Percentiles rank a stretch among this genome's conserved stretches.
These are phyloP conservation scores for Cordyceps farinosa DNA, from an alignment of 2,329 filamentous ascomycete species.

Conservation along the genomic window DNA sequence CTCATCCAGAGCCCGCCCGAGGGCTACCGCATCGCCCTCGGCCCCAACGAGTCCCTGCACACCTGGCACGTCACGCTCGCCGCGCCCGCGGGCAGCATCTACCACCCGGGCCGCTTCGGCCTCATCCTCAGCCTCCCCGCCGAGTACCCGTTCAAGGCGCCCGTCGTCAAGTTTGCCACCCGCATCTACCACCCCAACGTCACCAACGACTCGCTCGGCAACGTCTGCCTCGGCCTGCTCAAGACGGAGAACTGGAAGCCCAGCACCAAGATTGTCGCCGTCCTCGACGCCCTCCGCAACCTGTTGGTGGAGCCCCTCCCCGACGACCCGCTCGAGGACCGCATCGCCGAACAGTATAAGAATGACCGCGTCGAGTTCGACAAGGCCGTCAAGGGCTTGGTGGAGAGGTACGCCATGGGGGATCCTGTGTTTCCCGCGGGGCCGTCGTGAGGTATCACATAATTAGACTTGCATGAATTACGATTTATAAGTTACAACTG, in stretches of 20 bases:
- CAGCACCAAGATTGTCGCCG: slow-evolving; percentile 68
- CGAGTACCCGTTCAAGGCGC: slow-evolving; percentile 89
- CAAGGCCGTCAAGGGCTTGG: slow-evolving; percentile 70
- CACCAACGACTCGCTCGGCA: slow-evolving; percentile 78
- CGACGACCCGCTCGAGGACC: slow-evolving; percentile 82
- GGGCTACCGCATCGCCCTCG: slow-evolving; percentile 46
- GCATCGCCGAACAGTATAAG: slow-evolving; percentile 82
- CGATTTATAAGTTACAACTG: too few relatives aligned
- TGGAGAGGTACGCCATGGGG: slow-evolving; percentile 64
- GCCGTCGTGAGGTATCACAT: not conserved
- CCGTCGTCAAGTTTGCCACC: slow-evolving; percentile 73
- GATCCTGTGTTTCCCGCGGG: slow-evolving; percentile 34
- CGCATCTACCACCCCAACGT: slow-evolving; percentile 97
- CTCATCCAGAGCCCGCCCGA: slow-evolving; percentile 45
- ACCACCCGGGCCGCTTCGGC: slow-evolving; percentile 68
- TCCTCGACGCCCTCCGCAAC: slow-evolving; percentile 72
- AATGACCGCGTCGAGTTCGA: slow-evolving; percentile 66
- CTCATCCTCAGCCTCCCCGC: slow-evolving; percentile 68
- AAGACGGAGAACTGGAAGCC: slow-evolving; percentile 92
- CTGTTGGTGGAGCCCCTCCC: slow-evolving; percentile 78
- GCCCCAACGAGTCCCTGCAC: slow-evolving; percentile 47
- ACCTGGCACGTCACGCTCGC: slow-evolving; percentile 48
- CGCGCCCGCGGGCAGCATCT: slow-evolving; percentile 44
- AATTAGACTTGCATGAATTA: too few relatives aligned
- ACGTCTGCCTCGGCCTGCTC: slow-evolving; percentile 81